phyloP scores from a whole-genome alignment of 2,329 filamentous ascomycete species.

The Trichoderma aggressivum region DNA sequence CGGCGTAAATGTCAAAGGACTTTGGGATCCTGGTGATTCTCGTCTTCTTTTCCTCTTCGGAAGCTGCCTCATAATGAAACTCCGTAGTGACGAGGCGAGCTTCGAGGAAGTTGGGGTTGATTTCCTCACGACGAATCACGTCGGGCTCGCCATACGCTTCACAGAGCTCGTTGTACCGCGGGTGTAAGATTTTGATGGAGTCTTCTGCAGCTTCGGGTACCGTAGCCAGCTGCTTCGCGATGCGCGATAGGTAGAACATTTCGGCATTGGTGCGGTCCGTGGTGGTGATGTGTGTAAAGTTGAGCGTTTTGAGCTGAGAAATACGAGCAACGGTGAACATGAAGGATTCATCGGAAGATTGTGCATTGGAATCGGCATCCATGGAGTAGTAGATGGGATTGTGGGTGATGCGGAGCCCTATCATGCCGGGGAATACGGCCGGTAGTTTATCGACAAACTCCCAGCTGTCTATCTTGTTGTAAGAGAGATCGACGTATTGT shows the following conservation, averaged over 20 bases:
- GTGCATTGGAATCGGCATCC: conserved; percentile 41
- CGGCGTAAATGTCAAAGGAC: conserved; percentile 73
- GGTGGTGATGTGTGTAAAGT: conserved; percentile 67
- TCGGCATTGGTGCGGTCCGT: conserved; percentile 84
- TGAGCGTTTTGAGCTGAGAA: conserved; percentile 62
- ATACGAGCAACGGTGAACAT: conserved; percentile 84
- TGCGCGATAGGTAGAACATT: conserved; percentile 85
- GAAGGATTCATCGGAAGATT: conserved; percentile 73
- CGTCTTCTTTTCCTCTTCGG: conserved; percentile 30
- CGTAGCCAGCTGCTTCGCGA: conserved; percentile 69
- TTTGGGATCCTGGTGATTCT: conserved; percentile 73
- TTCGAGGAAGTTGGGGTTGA: conserved; percentile 79
- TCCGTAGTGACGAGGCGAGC: conserved; percentile 69
- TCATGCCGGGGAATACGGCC: conserved; percentile 67
- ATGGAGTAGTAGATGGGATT: conserved; percentile 75
- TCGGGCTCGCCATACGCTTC: conserved; percentile 69
- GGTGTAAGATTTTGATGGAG: conserved; percentile 61
- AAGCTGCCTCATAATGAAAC: conserved; percentile 36
- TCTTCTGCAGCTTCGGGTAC: conserved; percentile 52
- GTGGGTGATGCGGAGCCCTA: conserved; percentile 72
- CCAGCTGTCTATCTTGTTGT: conserved; percentile 69
- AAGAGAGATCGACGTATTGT: conserved; percentile 68
- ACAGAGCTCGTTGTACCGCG: conserved; percentile 71
- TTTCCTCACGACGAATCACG: conserved; percentile 52
- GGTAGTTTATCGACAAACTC: conserved; percentile 68